phyloP scores from a whole-genome alignment of 768 basidiomycete genomes.

The Psilocybe cubensis region DNA sequence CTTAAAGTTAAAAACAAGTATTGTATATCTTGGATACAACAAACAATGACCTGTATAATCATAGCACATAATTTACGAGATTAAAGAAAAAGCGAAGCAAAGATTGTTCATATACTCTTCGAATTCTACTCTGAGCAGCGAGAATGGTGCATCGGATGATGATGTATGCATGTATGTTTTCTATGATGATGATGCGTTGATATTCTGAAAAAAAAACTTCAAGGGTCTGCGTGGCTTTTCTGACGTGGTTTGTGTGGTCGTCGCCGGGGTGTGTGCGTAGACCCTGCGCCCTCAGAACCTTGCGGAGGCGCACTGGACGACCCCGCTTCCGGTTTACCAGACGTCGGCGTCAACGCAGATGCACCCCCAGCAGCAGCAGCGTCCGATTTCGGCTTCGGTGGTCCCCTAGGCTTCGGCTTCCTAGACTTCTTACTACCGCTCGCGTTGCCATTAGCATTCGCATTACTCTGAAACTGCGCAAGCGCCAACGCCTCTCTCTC shows the following conservation, averaged over 20 bases:
- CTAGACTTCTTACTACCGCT: constrained; percentile 8
- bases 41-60: constrained; percentile 7
- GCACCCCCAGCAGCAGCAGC: neutral
- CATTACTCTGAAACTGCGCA: constrained; percentile 19
- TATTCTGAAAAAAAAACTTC: neutral
- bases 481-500: constrained; percentile 45
- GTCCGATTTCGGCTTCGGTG: neutral
- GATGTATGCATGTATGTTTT: neutral
- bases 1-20: neutral
- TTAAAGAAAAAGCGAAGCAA: no score
- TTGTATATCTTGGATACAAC: no score
- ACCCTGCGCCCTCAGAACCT: neutral
- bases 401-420: constrained; percentile 1
- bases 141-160: neutral
- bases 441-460: constrained; percentile 6
- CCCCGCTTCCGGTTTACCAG: neutral
- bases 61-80: constrained; percentile 3
- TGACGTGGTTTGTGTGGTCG: constrained; percentile 14
- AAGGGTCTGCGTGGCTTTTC: constrained; percentile 5
- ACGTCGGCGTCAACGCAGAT: no score
- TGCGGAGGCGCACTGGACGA: neutral
- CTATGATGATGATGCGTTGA: no score
- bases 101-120: neutral
- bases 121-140: no score
- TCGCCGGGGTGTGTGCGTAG: constrained; percentile 6